Conservation (phyloP, 2,329 filamentous ascomycete genomes). For the Aspergillus ochraceoroseus region DNA sequence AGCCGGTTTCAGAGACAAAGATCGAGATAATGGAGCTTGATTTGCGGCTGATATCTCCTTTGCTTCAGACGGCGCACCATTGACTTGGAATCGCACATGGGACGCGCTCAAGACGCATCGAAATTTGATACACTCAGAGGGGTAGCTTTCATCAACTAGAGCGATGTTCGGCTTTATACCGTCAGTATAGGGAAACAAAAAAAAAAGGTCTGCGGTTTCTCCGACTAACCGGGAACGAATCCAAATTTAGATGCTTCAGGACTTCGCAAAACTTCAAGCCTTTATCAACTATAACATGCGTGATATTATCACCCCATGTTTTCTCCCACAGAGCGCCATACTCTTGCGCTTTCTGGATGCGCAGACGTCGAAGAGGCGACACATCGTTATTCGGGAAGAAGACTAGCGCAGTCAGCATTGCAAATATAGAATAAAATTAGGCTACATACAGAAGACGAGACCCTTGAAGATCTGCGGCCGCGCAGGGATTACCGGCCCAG, state of each 20-base stretch:
- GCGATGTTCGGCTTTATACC: conserved; percentile 27
- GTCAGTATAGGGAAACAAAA: too few relatives aligned
- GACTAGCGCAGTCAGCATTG: conserved; percentile 34
- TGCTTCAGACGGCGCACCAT: conserved; percentile 19
- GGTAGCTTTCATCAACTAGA: conserved; percentile 66
- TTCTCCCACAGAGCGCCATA: conserved; percentile 69
- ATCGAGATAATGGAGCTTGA: conserved; percentile 12
- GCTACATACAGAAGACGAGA: conserved; percentile 53
- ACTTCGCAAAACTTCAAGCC: conserved; percentile 61
- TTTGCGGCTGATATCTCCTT: conserved; percentile 13
- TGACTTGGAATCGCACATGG: conserved; percentile 49
- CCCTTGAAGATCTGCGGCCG: conserved; percentile 56
- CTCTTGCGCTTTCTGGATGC: conserved; percentile 69
- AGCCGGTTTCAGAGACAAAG: conserved; percentile 31
- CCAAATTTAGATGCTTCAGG: conserved; percentile 50
- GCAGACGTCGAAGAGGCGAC: conserved; percentile 59
- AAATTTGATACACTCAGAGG: conserved; percentile 62
- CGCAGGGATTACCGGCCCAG: conserved; percentile 48
- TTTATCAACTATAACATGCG: conserved; percentile 76
- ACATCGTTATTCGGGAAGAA: conserved; percentile 80
- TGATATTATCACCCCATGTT: conserved; percentile 54
- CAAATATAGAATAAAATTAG: not conserved
- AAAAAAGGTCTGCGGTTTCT: conserved; percentile 18
- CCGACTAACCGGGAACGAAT: conserved; percentile 46
- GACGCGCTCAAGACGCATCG: conserved; percentile 54